These are phyloP conservation scores for Exophiala aquamarina DNA, from an alignment of 2,329 filamentous ascomycete species.

Conservation along the genomic window DNA sequence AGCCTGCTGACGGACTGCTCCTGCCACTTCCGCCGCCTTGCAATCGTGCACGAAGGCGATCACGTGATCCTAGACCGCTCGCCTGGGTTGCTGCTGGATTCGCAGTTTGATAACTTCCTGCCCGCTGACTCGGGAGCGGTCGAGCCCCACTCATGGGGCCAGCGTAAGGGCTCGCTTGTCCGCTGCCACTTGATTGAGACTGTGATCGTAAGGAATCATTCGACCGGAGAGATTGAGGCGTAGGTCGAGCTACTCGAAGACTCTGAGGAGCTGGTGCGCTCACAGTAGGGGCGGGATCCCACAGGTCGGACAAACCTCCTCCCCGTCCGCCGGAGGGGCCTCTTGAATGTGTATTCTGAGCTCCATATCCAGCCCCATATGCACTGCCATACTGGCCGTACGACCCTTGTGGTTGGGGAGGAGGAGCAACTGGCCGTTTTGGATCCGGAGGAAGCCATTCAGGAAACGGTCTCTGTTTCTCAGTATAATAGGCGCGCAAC, in stretches of 20 bases:
- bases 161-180: constrained; percentile 9
- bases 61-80: constrained; percentile 39
- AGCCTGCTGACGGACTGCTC: constrained; percentile 22
- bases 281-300: constrained; percentile 45
- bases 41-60: constrained; percentile 74
- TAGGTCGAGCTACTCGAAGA: constrained; percentile 31
- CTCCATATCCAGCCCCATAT: constrained; percentile 31
- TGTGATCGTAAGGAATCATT: constrained; percentile 8
- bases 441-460: constrained; percentile 87
- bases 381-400: constrained; percentile 52
- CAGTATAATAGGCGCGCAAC: constrained; percentile 86
- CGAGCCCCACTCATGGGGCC: constrained; percentile 43
- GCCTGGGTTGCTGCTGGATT: constrained; percentile 37
- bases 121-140: constrained; percentile 70
- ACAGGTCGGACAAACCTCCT: constrained; percentile 59
- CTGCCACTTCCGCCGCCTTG: constrained; percentile 57
- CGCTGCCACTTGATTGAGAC: constrained; percentile 16
- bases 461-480: constrained; percentile 80
- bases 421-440: constrained; percentile 62
- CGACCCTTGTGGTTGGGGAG: constrained; percentile 50
- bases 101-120: constrained; percentile 70
- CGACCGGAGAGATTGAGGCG: constrained; percentile 29
- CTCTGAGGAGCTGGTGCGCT: constrained; percentile 26
- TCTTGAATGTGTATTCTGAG: constrained; percentile 31
- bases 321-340: constrained; percentile 41